Base-by-base conservation (phyloP, 305 asterid species). In the Fraxinus xanthoxyloides region DNA sequence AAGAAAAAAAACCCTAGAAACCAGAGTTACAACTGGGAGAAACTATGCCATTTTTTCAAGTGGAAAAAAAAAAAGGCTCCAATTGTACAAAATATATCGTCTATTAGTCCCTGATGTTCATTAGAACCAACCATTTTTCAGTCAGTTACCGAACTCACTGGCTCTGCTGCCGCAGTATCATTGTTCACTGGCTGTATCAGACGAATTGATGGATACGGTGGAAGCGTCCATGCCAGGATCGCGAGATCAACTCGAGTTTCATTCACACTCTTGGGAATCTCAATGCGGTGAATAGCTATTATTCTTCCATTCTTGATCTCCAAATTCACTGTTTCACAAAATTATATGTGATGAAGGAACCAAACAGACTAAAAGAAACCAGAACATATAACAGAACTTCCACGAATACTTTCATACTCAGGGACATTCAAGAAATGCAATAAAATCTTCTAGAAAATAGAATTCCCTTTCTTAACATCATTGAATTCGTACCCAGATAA, bases 271-370 rank as follows among this genome's bases (percentile, higher is more conserved):
- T 31, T 23, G 15, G 81, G 81, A 30, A 51, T 72, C 81, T 81
- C 83, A 43, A 83, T 78, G 48, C 76, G 70, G 77, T 81, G 79
- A 78, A 86, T 76, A 31, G 74, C 83, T 48, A 74, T 23, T 28
- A 81, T 84, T 84, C 87, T 77, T 78, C 91, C 87, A 48, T 85
- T 79, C 85, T 77, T 81, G 78, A 85, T 82, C 83, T 86, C 87
- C 85, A 91, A 46, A 40, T 59, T 81, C 87, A 86, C 93, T 89
- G 79, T 34, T 79, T 61, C 46, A 67, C 17, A 83, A 43, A 40
- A 35, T 15, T 40, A n/a, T 26, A 17, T 28, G 69, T 1, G 23
- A 65, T 48, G 13, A 56, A 32, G 56, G 77, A 40, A 30, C 61
- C 7, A n/a, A 54, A 3, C 32, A 34, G 46, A 2, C 3, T 56